A percentile compares a stretch with the other conserved stretches of the same genome.
phyloP scores from a whole-genome alignment of 768 basidiomycete genomes.

The Calocera cornea region DNA sequence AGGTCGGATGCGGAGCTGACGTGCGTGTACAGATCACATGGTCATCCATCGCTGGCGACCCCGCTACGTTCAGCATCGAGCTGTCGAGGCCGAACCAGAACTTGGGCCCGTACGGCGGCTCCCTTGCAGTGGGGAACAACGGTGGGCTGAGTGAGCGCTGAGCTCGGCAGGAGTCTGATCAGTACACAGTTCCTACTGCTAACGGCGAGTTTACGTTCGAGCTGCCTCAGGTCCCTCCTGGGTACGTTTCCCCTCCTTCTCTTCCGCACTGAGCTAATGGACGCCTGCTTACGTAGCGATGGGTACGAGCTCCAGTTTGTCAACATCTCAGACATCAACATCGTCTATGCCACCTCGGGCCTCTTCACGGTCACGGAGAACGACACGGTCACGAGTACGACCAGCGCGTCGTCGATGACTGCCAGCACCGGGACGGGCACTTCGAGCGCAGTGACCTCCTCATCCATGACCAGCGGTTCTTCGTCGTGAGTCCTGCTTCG shows the following conservation, averaged over 20 bases:
- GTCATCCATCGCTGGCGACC: background rate
- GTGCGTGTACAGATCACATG: background rate
- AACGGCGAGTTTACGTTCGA: background rate
- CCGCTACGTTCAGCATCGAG: background rate
- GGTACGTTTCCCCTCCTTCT: background rate
- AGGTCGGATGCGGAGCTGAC: background rate
- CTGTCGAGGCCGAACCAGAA: background rate
- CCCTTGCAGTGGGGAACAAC: background rate
- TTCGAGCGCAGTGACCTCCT: background rate
- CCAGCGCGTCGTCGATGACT: background rate
- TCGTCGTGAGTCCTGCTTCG: background rate
- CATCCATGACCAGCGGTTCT: background rate
- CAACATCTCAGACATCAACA: conserved; percentile 3
- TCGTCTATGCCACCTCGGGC: background rate
- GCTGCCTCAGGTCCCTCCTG: background rate
- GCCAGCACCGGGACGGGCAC: background rate
- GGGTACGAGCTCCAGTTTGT: background rate
- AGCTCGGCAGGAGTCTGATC: background rate
- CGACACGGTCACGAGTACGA: background rate
- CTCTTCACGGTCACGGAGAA: background rate
- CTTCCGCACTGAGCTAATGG: background rate
- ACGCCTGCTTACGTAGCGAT: background rate
- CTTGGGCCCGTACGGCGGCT: background rate
- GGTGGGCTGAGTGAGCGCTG: background rate
- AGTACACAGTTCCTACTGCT: background rate